Evolutionary conservation across 257 asterid species (phyloP).

Genomic region (Verbena officinalis): DNA sequence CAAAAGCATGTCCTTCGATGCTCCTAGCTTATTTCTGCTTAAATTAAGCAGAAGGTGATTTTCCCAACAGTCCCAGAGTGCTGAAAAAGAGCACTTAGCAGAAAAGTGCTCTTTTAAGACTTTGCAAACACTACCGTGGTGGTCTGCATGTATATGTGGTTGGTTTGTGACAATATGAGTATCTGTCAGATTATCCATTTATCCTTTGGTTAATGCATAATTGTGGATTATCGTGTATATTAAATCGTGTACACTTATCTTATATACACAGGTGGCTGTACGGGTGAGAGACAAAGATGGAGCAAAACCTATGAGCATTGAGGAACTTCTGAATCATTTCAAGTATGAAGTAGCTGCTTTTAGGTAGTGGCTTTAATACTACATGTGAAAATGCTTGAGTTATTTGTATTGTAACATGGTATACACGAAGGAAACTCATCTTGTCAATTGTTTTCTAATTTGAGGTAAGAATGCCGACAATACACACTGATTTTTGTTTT

Average conservation of each 20-base stretch:
- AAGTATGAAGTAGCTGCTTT: conserved; percentile 59
- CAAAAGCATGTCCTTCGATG: too few relatives aligned
- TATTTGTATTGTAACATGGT: background rate
- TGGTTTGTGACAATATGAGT: background rate
- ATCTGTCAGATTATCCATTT: too few relatives aligned
- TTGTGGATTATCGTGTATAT: background rate
- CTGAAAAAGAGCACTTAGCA: background rate
- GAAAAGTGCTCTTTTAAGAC: too few relatives aligned
- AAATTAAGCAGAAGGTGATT: too few relatives aligned
- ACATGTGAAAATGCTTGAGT: background rate
- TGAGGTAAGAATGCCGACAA: background rate
- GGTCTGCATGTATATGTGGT: too few relatives aligned
- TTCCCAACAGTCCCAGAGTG: too few relatives aligned
- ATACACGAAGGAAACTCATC: background rate
- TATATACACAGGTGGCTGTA: conserved; percentile 61
- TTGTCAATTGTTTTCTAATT: background rate
- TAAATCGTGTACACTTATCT: background rate
- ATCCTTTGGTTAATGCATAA: background rate
- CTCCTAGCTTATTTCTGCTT: too few relatives aligned
- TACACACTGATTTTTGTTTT: background rate
- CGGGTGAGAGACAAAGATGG: conserved; percentile 69
- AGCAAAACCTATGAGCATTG: conserved; percentile 48
- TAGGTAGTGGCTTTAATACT: conserved; percentile 39
- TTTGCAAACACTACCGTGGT: too few relatives aligned
- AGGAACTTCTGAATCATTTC: conserved; percentile 61